These are phyloP conservation scores for Zostera marina DNA, from an alignment of 116 monocot genomes.

Conservation along the genomic window DNA sequence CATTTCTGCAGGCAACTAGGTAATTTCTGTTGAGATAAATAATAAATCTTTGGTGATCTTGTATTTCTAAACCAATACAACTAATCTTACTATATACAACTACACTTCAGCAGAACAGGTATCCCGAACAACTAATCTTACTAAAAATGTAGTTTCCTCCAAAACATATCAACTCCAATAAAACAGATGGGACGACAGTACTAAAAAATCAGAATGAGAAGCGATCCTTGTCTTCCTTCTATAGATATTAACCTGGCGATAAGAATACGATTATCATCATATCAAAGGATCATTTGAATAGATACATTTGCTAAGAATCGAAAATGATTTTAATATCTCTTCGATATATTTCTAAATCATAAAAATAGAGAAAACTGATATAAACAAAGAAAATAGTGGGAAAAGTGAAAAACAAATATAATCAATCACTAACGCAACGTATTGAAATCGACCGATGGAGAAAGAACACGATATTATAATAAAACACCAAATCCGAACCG, in stretches of 20 bases:
- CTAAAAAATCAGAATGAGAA: background rate
- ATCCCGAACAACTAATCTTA: background rate
- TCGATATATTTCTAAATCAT: no score
- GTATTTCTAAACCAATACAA: background rate
- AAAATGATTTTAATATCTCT: no score
- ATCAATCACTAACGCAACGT: no score
- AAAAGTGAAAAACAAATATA: no score
- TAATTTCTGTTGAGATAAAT: background rate
- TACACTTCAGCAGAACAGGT: background rate
- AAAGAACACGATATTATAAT: no score
- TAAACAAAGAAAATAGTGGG: no score
- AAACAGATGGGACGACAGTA: background rate
- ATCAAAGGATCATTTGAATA: background rate
- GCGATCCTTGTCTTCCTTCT: background rate
- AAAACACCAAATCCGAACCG: no score
- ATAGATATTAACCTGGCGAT: background rate
- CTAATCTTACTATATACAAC: background rate
- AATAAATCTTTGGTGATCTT: background rate
- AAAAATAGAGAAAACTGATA: no score
- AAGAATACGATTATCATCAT: background rate
- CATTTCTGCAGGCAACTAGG: background rate
- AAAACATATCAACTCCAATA: background rate
- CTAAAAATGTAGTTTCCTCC: background rate
- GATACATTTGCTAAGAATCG: no score
- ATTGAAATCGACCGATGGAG: no score